A percentile compares a stretch with the other conserved stretches of the same genome.
phyloP scores from a whole-genome alignment of 768 basidiomycete species.

The Phanerochaete sordida region DNA sequence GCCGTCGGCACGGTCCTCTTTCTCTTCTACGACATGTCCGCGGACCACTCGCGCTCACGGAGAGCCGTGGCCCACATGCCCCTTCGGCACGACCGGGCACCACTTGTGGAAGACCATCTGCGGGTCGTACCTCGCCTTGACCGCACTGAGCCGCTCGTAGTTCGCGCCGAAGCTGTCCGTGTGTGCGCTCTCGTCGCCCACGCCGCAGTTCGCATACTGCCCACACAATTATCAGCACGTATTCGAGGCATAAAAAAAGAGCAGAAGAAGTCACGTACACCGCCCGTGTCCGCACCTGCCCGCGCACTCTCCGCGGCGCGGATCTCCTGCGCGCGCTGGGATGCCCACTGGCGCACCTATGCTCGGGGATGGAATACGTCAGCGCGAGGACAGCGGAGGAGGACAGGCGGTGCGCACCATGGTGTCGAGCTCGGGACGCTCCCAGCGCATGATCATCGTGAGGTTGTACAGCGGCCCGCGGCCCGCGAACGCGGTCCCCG shows the following conservation, averaged over 20 bases:
- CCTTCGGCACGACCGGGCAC: conserved; percentile 5
- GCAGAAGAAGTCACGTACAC: too few relatives aligned
- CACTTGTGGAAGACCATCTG: conserved; percentile 10
- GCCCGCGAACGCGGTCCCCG: conserved; percentile 6
- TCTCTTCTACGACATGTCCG: too few relatives aligned
- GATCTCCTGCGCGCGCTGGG: not conserved
- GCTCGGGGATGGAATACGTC: too few relatives aligned
- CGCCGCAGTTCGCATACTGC: conserved; percentile 8
- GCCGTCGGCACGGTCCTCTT: too few relatives aligned
- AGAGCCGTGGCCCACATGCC: too few relatives aligned
- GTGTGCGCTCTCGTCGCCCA: conserved; percentile 4
- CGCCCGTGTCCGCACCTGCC: not conserved
- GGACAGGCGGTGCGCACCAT: not conserved
- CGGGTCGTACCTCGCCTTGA: conserved; percentile 16
- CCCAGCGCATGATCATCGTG: conserved; percentile 7
- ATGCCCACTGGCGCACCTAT: conserved; percentile 1
- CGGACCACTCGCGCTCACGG: too few relatives aligned
- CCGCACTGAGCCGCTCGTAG: conserved; percentile 7
- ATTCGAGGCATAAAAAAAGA: too few relatives aligned
- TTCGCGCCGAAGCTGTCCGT: conserved; percentile 11
- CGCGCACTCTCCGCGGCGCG: not conserved
- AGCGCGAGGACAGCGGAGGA: too few relatives aligned
- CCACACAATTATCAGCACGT: too few relatives aligned
- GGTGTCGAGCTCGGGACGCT: not conserved
- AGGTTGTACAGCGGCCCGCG: conserved; percentile 4